phyloP scores from a whole-genome alignment of 352 stramenopile genomes.

The Phytophthora pinifolia region DNA sequence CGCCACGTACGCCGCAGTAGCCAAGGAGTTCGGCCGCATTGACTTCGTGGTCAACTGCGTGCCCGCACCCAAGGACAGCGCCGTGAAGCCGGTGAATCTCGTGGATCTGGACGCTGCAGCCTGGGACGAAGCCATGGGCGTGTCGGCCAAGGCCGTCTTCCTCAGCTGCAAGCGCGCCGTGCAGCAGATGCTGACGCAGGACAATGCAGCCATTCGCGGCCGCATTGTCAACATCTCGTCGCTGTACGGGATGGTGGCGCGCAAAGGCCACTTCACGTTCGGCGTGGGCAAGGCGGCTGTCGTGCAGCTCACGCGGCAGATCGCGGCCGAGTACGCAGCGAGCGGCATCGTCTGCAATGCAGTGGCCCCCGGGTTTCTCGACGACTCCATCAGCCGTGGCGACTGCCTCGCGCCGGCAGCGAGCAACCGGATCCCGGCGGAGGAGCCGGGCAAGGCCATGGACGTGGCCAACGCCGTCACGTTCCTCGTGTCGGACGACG shows the following conservation, averaged over 20 bases:
- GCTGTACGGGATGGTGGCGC: slow-evolving; percentile 58
- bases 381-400: slow-evolving; percentile 59
- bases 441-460: slow-evolving; percentile 55
- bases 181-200: slow-evolving; percentile 60
- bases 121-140: slow-evolving; percentile 62
- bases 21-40: slow-evolving; percentile 52
- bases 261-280: slow-evolving; percentile 63
- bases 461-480: slow-evolving; percentile 72
- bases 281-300: slow-evolving; percentile 63
- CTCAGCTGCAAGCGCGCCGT: slow-evolving; percentile 70
- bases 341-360: slow-evolving; percentile 68
- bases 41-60: slow-evolving; percentile 81
- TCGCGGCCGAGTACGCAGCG: slow-evolving; percentile 58
- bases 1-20: slow-evolving; percentile 37
- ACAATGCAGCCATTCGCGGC: slow-evolving; percentile 52
- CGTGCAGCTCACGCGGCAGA: slow-evolving; percentile 66
- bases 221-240: slow-evolving; percentile 72
- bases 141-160: slow-evolving; percentile 66
- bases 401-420: slow-evolving; percentile 51
- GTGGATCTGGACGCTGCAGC: slow-evolving; percentile 42
- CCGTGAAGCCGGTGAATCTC: slow-evolving; percentile 36
- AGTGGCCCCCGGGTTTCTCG: slow-evolving; percentile 58
- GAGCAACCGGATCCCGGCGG: slow-evolving; percentile 54
- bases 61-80: slow-evolving; percentile 29
- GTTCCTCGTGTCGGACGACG: slow-evolving; percentile 65